phyloP scores from a whole-genome alignment of 202 grass and related monocot genomes.

The Setaria viridis region DNA sequence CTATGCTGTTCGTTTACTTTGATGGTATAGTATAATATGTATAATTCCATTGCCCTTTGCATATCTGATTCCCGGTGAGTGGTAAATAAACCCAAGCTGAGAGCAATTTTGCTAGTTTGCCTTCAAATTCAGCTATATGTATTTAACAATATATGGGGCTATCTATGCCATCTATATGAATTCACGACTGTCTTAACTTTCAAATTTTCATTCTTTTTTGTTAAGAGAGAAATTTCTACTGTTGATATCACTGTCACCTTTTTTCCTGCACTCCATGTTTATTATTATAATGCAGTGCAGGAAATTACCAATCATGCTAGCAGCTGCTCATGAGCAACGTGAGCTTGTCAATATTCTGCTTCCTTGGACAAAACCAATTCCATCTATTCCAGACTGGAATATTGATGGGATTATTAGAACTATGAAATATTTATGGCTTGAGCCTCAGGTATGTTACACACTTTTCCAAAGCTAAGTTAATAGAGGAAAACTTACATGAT shows the following conservation, averaged over 20 bases:
- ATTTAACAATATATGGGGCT: background rate
- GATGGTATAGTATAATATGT: background rate
- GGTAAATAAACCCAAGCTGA: background rate
- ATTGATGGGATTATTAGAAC: constrained; percentile 43
- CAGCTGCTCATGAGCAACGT: constrained; percentile 40
- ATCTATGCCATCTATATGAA: background rate
- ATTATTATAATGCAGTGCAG: constrained; percentile 34
- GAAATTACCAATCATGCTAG: constrained; percentile 37
- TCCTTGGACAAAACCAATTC: constrained; percentile 53
- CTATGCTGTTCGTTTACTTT: constrained; percentile 4
- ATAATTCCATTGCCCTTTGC: background rate
- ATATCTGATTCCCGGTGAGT: background rate
- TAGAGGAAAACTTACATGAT: background rate
- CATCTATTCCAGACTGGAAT: constrained; percentile 44
- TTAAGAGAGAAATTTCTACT: background rate
- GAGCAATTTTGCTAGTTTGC: background rate
- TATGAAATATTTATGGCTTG: constrained; percentile 8
- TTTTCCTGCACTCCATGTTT: background rate
- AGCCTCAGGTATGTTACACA: constrained; percentile 32
- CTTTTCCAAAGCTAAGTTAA: background rate
- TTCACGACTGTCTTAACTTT: background rate
- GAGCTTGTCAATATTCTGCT: constrained; percentile 60
- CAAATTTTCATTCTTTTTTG: background rate
- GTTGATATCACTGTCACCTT: background rate
- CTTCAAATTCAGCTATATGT: background rate